Conservation (phyloP, 1,284 basidiomycete genomes). For the Puccinia novopanici region DNA sequence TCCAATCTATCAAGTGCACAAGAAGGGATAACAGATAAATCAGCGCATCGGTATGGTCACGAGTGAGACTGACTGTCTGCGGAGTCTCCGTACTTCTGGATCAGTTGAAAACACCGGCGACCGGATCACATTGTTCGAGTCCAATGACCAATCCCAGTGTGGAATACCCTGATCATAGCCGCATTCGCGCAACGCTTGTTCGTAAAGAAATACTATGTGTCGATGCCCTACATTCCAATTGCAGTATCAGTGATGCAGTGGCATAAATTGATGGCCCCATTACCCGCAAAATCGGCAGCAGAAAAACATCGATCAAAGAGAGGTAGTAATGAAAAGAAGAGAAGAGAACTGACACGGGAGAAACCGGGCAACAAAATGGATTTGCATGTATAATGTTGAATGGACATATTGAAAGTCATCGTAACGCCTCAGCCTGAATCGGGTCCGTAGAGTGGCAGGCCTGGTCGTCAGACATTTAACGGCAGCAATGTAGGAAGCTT, state of each 20-base stretch:
- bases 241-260: neutral
- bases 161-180: constrained; percentile 32
- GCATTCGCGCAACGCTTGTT: constrained; percentile 28
- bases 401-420: constrained; percentile 50
- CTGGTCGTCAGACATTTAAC: constrained; percentile 42
- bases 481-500: constrained; percentile 48
- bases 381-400: constrained; percentile 21
- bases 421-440: constrained; percentile 15
- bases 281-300: neutral
- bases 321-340: neutral
- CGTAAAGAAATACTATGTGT: constrained; percentile 41
- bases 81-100: constrained; percentile 13
- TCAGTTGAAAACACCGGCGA: constrained; percentile 43
- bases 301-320: too few species aligned
- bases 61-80: neutral
- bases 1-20: constrained; percentile 18
- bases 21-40: neutral
- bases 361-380: constrained; percentile 46
- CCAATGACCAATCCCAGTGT: constrained; percentile 46
- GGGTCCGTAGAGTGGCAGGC: constrained; percentile 22
- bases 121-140: constrained; percentile 19
- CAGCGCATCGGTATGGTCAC: neutral
- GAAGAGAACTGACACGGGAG: constrained; percentile 32
- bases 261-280: neutral
- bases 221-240: constrained; percentile 45